Percentiles rank a stretch among this genome's conserved stretches.
Conservation (phyloP, 257 asterid genomes). For the Cinchona pubescens region DNA sequence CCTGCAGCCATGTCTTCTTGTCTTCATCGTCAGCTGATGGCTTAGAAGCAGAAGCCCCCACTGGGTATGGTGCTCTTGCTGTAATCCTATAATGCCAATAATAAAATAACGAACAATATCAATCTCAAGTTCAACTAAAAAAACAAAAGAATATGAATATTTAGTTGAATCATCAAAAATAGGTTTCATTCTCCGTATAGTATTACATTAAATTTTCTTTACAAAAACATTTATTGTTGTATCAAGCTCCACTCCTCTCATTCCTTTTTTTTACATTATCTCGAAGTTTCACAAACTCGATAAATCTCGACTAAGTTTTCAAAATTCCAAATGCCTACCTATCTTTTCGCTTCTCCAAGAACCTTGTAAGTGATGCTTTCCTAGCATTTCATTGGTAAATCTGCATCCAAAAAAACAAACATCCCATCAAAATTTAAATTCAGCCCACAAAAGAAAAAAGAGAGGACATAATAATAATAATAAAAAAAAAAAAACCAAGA, state of each 20-base stretch:
- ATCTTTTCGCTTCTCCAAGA: constrained; percentile 47
- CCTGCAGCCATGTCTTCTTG: constrained; percentile 36
- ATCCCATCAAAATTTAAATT: background rate
- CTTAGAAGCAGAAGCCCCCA: constrained; percentile 15
- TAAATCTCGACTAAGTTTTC: too few relatives aligned
- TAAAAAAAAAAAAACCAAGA: too few relatives aligned
- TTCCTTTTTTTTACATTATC: background rate
- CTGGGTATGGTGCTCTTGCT: constrained; percentile 34
- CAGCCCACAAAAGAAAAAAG: background rate
- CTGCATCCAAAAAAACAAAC: constrained; percentile 17
- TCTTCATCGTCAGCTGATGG: constrained; percentile 14
- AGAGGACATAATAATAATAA: background rate
- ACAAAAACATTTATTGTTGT: background rate
- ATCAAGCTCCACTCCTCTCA: background rate
- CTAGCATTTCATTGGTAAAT: constrained; percentile 44
- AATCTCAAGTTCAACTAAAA: background rate
- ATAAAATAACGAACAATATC: background rate
- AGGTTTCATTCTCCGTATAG: too few relatives aligned
- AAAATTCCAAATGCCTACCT: constrained; percentile 27
- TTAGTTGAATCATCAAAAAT: background rate
- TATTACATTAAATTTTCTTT: background rate
- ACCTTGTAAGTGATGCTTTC: constrained; percentile 40
- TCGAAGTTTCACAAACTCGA: too few relatives aligned
- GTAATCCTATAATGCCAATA: constrained; percentile 22
- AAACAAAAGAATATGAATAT: background rate